These are phyloP conservation scores for Hortiboletus rubellus DNA, from an alignment of 1,284 basidiomycete genomes.

Conservation along the genomic window DNA sequence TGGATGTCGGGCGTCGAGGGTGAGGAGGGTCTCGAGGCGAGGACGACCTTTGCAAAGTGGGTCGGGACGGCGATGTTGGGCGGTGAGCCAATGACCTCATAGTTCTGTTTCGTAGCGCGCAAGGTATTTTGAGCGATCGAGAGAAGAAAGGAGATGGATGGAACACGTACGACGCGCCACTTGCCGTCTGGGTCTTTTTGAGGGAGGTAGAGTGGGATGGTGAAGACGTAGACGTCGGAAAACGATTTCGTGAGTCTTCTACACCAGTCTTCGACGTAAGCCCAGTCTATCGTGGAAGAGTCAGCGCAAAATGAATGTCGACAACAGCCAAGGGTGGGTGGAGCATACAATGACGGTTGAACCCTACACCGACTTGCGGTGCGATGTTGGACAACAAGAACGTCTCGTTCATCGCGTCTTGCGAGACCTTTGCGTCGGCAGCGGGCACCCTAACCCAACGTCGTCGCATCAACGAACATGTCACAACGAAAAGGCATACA, in stretches of 20 bases:
- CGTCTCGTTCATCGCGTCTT: slow-evolving; percentile 96
- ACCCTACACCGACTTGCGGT: slow-evolving; percentile 96
- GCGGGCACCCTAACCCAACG: slow-evolving; percentile 76
- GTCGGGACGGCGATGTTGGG: slow-evolving; percentile 93
- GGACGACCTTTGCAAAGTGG: slow-evolving; percentile 96
- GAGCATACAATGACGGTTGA: slow-evolving; percentile 90
- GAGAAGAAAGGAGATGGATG: background rate
- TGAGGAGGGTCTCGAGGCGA: slow-evolving; percentile 75
- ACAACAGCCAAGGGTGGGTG: too few species aligned
- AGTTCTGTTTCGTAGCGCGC: slow-evolving; percentile 50
- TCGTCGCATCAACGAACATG: background rate
- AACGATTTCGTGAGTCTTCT: slow-evolving; percentile 84
- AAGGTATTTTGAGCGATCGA: background rate
- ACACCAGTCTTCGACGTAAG: slow-evolving; percentile 96
- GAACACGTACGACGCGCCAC: slow-evolving; percentile 81
- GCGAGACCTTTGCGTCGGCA: slow-evolving; percentile 92
- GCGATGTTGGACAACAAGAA: slow-evolving; percentile 96
- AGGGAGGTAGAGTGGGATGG: slow-evolving; percentile 96
- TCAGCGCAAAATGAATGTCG: background rate
- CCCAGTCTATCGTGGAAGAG: slow-evolving; percentile 73
- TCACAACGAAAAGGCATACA: slow-evolving; percentile 51
- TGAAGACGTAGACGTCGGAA: slow-evolving; percentile 96
- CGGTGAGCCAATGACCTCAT: slow-evolving; percentile 93
- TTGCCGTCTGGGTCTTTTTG: slow-evolving; percentile 84
- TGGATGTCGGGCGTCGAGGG: slow-evolving; percentile 67